phyloP scores from a whole-genome alignment of 148 eudicot species.

The Rhododendron molle region DNA sequence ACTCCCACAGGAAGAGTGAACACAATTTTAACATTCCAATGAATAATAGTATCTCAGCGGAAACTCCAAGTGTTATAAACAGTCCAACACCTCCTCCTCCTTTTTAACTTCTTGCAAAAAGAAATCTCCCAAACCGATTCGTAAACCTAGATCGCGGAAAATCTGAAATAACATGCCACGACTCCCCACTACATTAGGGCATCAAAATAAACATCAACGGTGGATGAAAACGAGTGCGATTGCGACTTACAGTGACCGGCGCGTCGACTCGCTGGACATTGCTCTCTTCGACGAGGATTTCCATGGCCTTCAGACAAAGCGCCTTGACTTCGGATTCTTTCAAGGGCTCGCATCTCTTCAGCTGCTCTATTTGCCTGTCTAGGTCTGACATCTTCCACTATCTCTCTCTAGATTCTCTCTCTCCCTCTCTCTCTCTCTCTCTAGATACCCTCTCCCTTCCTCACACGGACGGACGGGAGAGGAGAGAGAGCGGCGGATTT shows the following conservation, averaged over 20 bases:
- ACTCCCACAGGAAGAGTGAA: neutral
- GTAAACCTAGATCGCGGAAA: slow-evolving; percentile 11
- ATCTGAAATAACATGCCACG: neutral
- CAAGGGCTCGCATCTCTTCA: slow-evolving; percentile 79
- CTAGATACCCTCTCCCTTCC: slow-evolving; percentile 2
- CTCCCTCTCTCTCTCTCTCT: neutral
- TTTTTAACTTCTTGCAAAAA: neutral
- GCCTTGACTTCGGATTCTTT: slow-evolving; percentile 80
- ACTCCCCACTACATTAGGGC: neutral
- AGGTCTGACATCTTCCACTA: slow-evolving; percentile 66
- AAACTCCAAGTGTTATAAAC: neutral
- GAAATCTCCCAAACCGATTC: neutral
- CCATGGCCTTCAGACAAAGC: slow-evolving; percentile 87
- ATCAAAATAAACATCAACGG: neutral
- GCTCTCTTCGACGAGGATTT: slow-evolving; percentile 84
- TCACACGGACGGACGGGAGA: neutral
- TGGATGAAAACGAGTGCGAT: too few relatives aligned
- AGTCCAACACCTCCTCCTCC: neutral
- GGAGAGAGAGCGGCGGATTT: slow-evolving; percentile 8
- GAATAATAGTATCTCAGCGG: neutral
- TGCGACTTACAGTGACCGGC: slow-evolving; percentile 69
- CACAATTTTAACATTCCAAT: neutral
- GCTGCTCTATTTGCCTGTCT: slow-evolving; percentile 87
- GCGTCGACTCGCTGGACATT: slow-evolving; percentile 92
- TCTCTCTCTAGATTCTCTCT: neutral